Evolutionary conservation across 2,329 filamentous ascomycete genomes (phyloP), one percentile per base, ranked within the genome.

Genomic region (Biscogniauxia mediterranea): DNA sequence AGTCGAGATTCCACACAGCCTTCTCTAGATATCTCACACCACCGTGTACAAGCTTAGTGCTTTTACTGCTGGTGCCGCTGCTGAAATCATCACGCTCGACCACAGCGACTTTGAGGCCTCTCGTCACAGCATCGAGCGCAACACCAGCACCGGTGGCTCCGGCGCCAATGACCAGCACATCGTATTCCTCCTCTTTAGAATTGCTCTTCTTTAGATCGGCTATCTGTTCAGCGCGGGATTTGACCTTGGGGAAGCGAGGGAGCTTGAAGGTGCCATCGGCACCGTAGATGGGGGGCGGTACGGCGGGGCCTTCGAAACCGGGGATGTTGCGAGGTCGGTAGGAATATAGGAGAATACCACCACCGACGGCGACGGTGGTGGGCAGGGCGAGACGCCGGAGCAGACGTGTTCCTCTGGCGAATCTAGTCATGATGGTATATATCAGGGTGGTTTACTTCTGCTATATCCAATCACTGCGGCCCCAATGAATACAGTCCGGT

Each of bases 11-110:
- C 85, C 86, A 91, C 60, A 92, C 83, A 50, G 89, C 89, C 77
- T 92, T 91, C 74, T 91, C 89, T 26, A 91, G 78, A 73, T 91
- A 91, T 68, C 89, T 80, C 57, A 92, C 89, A 71, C 89, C 89
- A 57, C 89, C 89, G 73, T 91, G 89, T n/a, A 92, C 89, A 61
- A 91, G 80, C 76, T 92, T 92, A 58, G 89, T 91, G 73, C 87
- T 90, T 78, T 91, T 91, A 71, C 85, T 89, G 74, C 88, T 90
- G 13, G 89, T 91, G 51, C 89, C 89, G 67, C 85, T 86, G 69
- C 85, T 87, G 73, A 91, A 91, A 74, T 92, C 89, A 71, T 91
- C 89, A 57, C 88, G 80, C 74, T 92, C 89, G 17, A 92, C 84
- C 52, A 90, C 75, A 51, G 89, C 89, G 57, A 92, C 89, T 74